Evolutionary conservation across 2,329 filamentous ascomycete species (phyloP), one percentile per base, ranked within the genome.

Genomic region (Colletotrichum endophyticum): DNA sequence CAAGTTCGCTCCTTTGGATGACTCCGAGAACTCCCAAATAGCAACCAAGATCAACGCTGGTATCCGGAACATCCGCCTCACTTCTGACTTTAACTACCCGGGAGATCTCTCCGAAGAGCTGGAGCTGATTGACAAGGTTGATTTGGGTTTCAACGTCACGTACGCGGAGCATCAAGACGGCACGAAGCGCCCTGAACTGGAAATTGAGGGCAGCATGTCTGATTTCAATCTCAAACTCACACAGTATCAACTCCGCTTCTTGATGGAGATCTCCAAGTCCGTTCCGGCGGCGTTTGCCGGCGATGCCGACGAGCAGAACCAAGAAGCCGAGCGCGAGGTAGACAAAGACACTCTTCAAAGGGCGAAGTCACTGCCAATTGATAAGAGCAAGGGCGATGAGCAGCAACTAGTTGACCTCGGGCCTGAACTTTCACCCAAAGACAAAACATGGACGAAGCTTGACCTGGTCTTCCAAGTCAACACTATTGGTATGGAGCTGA

Each of bases 121-220:
- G 9, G 95, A 99, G 83, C 94, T 99, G 88, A 98, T 99, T 80
- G 96, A 99, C 81, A 96, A 98, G 80, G 96, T 99, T 15, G 97
- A 99, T 83, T 88, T 99, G 28, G 95, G 95, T 64, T 98, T 99
- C 86, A 95, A 95, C 77, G 93, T 99, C 78, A 98, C 94, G 4
- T 96, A 98, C 84, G 92, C 96, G 1, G 96, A 99, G 82, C 97
- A 99, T 82, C 93, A 92, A 79, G 84, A 91, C 36, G 94, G 94
- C 16, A 88, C 91, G 70, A 93, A 97, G 81, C 91, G 96, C 53
- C 97, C 97, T 1, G 96, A 99, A 81, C 93, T 96, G 66, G 96
- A 99, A 85, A 93, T 99, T 25, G 94, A 97, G 83, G 96, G 96
- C 5, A 94, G 91, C 64, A 95, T 99, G 93, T 98, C 96, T 8